These are phyloP conservation scores for Scytalidium sp. DNA, from an alignment of 2,329 filamentous ascomycete genomes.

Conservation along the genomic window DNA sequence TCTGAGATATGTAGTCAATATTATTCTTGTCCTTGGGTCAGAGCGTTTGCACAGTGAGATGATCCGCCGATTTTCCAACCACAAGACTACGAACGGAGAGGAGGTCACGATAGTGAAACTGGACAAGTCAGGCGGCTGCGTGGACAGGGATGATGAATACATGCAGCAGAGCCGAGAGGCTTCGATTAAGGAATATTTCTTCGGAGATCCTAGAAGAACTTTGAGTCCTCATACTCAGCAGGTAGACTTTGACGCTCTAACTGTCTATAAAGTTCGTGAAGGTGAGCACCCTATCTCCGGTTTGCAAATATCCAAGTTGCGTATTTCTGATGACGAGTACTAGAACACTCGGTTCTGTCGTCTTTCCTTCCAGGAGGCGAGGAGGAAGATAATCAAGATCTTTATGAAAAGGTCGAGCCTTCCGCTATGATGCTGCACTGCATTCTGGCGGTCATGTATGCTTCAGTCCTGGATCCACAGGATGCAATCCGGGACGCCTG, in stretches of 20 bases:
- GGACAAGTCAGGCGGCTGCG: constrained; percentile 82
- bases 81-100: constrained; percentile 59
- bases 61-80: constrained; percentile 60
- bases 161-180: constrained; percentile 72
- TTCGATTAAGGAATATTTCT: constrained; percentile 90
- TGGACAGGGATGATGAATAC: constrained; percentile 70
- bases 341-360: constrained; percentile 21
- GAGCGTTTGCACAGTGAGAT: constrained; percentile 74
- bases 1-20: constrained; percentile 54
- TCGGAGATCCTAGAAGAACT: constrained; percentile 72
- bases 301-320: constrained; percentile 24
- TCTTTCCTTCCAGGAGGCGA: constrained; percentile 30
- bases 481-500: constrained; percentile 75
- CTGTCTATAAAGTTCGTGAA: constrained; percentile 68
- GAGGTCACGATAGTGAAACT: constrained; percentile 72
- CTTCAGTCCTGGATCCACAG: constrained; percentile 63
- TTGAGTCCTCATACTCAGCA: constrained; percentile 86
- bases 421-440: constrained; percentile 72
- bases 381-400: constrained; percentile 24
- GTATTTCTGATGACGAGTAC: neutral
- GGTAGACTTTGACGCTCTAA: constrained; percentile 71
- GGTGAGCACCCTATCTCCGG: constrained; percentile 42
- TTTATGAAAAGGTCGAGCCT: constrained; percentile 63
- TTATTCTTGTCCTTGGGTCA: constrained; percentile 79
- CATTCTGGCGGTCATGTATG: constrained; percentile 81